Base-by-base conservation (phyloP, 257 asterid species). In the Ballota nigra region DNA sequence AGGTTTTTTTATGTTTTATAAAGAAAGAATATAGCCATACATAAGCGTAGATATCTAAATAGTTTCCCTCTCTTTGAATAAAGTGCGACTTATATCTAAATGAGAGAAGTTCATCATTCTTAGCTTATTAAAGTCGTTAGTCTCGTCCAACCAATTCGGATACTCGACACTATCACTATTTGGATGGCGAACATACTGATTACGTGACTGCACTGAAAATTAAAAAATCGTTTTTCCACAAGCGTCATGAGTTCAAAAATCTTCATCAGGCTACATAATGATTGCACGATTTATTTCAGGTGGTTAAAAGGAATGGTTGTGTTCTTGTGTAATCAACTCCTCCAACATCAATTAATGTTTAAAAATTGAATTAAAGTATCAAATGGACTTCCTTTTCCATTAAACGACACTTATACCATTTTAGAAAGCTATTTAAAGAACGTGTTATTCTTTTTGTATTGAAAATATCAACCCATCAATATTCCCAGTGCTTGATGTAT, bases 141-240 rank as follows among this genome's bases (percentile, higher is more conserved):
- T 75, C 51, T 15, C 41, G 49, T 29, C 74, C 65, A 61, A 65
- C 38, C 59, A 66, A 63, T 43, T 63, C 6, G 2, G 15, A 38
- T 0, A 51, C 4, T 51, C 10, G 9, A 63, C 52, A 34, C 13
- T 41, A 52, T 19, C 15, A 26, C 40, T 33, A 2, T 38, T 16
- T 31, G 43, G 41, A 71, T 59, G 67, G 67, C 75, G 47, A 81
- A 75, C 76, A 74, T 51, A 68, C 31, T 66, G 66, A 77, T 70
- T 80, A 52, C 19, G 61, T 31, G 31, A 40, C 24, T n/a, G 20
- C 41, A 56, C 73, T 76, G 19, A 47, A 19, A n/a, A n/a, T 33
- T 0, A 63, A 76, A 36, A 43, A 63, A 12, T 26, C 28, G 77
- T 33, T 31, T n/a, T 49, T 45, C 40, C 31, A 78, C 80, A 75